These are phyloP conservation scores for Pinus taeda DNA, from an alignment of 75 land plant species.

Conservation along the genomic window DNA sequence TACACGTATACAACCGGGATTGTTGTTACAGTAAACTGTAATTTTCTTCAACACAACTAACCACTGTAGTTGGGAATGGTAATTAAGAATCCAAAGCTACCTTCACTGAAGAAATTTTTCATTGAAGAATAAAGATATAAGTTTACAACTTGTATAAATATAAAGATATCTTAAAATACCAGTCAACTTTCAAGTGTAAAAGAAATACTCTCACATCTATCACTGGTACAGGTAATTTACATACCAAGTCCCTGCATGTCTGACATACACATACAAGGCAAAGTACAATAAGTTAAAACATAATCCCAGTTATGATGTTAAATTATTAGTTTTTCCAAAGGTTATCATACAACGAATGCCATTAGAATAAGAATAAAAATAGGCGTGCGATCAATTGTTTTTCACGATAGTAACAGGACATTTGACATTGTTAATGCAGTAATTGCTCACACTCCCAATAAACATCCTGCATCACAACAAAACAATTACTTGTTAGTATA, in stretches of 20 bases:
- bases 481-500: not conserved
- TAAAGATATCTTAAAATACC: not conserved
- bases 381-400: constrained; percentile 8
- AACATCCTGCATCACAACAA: constrained; percentile 49
- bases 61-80: not conserved
- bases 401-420: constrained; percentile 73
- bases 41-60: not conserved
- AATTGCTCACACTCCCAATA: constrained; percentile 78
- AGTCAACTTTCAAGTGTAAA: not conserved
- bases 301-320: not conserved
- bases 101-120: not conserved
- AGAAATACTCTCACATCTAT: not conserved
- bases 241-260: not conserved
- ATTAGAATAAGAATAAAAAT: not conserved
- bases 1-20: too few species aligned
- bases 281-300: not conserved
- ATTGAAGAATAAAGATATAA: not conserved
- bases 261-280: not conserved
- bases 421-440: constrained; percentile 57
- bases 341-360: not conserved
- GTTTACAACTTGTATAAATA: not conserved
- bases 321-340: not conserved
- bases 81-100: not conserved
- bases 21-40: not conserved
- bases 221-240: not conserved